Evolutionary conservation across 2,329 filamentous ascomycete genomes (phyloP), one percentile per base, ranked within the genome.

Genomic region (Cryphonectria nitschkei): DNA sequence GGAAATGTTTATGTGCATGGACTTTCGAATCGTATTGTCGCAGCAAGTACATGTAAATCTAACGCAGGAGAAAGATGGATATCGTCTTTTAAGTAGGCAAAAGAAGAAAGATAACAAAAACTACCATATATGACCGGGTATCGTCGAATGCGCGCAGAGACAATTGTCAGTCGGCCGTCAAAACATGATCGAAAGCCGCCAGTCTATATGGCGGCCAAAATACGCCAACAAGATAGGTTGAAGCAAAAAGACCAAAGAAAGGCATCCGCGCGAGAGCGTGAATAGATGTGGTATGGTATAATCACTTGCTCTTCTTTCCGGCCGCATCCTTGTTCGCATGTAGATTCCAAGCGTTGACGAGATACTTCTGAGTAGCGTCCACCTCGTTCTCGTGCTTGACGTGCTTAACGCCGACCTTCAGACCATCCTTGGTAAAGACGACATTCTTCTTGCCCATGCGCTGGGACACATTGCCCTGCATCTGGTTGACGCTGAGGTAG

Each of bases 401-500:
- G 72, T 93, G 85, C 81, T 90, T 92, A 73, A 95, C 87, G 65
- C 90, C 90, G 61, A 95, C 91, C 72, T 88, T 87, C 72, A 93
- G 82, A 69, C 92, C 92, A 70, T 94, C 92, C 79, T 92, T 93
- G 54, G 90, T 91, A 80, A 94, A 92, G 56, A 89, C 84, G 70
- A 95, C 87, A 78, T 94, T 92, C 83, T 92, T 92, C 82, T 89
- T 89, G 79, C 90, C 89, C 88, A 94, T 92, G 77, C 89, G 89
- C 80, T 91, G 85, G 65, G 86, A 87, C 63, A 92, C 91, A 71
- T 87, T 85, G 72, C 88, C 84, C 72, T 88, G 86, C 76, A 95
- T 90, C 79, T 92, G 86, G 81, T 84, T 85, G 69, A 88, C 85
- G 80, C 89, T 89, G 68, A 92, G 80, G 81, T 92, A 94, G 79